Evolutionary conservation across 1,284 basidiomycete genomes (phyloP), one percentile per base, ranked within the genome.

Genomic region (Sporisorium reilianum): DNA sequence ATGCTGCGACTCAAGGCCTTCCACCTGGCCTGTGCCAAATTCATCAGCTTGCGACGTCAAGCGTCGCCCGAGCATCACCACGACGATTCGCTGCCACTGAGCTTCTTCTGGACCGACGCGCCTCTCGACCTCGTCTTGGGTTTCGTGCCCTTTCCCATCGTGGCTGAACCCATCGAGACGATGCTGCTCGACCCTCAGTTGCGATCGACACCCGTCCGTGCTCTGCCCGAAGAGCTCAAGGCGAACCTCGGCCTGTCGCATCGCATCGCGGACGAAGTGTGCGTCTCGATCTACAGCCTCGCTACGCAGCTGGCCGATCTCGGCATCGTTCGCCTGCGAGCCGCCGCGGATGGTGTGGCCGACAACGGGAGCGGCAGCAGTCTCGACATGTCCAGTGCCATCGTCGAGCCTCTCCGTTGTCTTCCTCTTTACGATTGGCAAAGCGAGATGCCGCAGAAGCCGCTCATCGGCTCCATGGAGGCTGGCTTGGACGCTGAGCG

Each of bases 31-130:
- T 62, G 69, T 36, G 64, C 68, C 6, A 50, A 61, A 23, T 60
- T 45, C 41, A 40, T 64, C 40, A 4, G 12, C 12, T 18, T 48
- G 28, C 49, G 55, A 10, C 34, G 42, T 9, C 41, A 50, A 14
- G 44, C 61, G 9, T 22, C 36, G 12, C 18, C 53, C 10, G 23
- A 42, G 38, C 22, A 22, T 0, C 18, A 16, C 12, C 26, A 36
- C 2, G 30, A 28, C 10, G 28, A 28, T 14, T 41, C 46, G n/a
- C 36, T 79, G 12, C 50, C 44, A 11, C 55, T 80, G 10, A 64
- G 60, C 54, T 80, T 67, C 62, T 80, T 80, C 26, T 77, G 75
- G 72, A 71, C 77, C 26, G 56, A 75, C 20, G 67, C 59, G 3
- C 61, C 79, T 11, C 62, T 80, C 22, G 71, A 77, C 48, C 63